These are phyloP conservation scores for Elasticomyces elasticus DNA, from an alignment of 495 filamentous ascomycete genomes.

Conservation along the genomic window DNA sequence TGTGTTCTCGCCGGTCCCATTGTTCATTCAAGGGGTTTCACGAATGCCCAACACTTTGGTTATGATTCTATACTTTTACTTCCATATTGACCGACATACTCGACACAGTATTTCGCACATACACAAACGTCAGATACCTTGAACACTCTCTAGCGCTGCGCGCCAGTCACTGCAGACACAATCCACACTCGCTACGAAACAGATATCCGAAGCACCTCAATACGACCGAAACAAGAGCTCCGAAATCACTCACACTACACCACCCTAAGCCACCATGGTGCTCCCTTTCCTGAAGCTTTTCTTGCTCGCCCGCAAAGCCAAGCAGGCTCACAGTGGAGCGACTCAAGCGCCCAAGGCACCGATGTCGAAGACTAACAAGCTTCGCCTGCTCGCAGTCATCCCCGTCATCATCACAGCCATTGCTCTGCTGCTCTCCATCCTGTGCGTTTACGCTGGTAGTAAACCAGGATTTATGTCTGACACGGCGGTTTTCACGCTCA, in stretches of 20 bases:
- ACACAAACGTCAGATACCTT: neutral
- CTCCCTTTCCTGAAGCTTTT: neutral
- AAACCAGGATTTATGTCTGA: constrained; percentile 49
- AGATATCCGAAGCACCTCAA: no score
- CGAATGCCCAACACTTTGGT: neutral
- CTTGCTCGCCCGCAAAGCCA: neutral
- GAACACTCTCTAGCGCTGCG: neutral
- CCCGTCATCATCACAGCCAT: constrained; percentile 6
- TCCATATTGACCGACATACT: neutral
- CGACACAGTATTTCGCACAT: neutral
- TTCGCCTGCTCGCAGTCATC: constrained; percentile 4
- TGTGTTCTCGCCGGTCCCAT: neutral
- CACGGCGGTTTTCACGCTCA: constrained; percentile 56
- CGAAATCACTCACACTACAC: no score
- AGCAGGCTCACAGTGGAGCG: neutral
- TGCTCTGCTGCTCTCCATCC: constrained; percentile 55
- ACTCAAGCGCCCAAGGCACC: neutral
- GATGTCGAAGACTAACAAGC: neutral
- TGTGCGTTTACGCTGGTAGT: constrained; percentile 61
- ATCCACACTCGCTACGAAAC: neutral
- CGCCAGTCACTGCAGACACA: neutral
- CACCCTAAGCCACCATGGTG: neutral
- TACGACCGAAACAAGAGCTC: no score
- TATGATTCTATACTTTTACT: neutral
- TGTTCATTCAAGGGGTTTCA: neutral